phyloP scores from a whole-genome alignment of 1,139 yeast genomes.

The Sugiyamaella paludigena region DNA sequence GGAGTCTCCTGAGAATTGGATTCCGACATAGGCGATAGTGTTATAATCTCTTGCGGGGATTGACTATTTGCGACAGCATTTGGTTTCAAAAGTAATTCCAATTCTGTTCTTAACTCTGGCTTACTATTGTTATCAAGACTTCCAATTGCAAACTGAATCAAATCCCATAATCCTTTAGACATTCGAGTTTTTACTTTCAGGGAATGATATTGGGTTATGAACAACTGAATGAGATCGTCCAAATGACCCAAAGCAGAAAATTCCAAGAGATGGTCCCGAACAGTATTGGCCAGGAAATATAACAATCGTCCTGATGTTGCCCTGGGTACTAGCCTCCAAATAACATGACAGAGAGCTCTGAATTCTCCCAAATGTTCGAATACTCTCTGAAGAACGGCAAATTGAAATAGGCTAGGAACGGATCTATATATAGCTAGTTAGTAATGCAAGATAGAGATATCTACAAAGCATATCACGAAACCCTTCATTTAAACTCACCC shows the following conservation, averaged over 20 bases:
- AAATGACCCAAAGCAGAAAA: conserved; percentile 30
- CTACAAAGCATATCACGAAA: no score
- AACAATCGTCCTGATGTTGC: conserved; percentile 23
- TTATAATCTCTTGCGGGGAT: conserved; percentile 30
- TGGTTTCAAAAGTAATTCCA: conserved; percentile 27
- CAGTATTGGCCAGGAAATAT: conserved; percentile 28
- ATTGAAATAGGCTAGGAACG: conserved; percentile 20
- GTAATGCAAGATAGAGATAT: no score
- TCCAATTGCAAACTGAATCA: conserved; percentile 24
- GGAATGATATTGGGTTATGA: conserved; percentile 24
- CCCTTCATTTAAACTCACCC: no score
- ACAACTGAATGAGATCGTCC: conserved; percentile 24
- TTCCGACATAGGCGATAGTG: conserved; percentile 34
- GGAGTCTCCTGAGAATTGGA: conserved; percentile 15
- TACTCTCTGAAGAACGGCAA: conserved; percentile 27
- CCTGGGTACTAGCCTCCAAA: conserved; percentile 25
- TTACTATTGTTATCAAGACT: conserved; percentile 17
- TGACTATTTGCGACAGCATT: conserved; percentile 14
- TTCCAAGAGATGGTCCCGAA: conserved; percentile 24
- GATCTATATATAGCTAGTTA: conserved; percentile 9
- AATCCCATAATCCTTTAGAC: conserved; percentile 30
- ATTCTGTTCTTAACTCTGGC: conserved; percentile 22
- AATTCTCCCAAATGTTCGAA: conserved; percentile 26
- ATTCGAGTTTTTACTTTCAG: conserved; percentile 27
- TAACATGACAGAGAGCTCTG: conserved; percentile 25